These are phyloP conservation scores for Cicer arietinum DNA, from an alignment of 306 rosid species.

Conservation along the genomic window DNA sequence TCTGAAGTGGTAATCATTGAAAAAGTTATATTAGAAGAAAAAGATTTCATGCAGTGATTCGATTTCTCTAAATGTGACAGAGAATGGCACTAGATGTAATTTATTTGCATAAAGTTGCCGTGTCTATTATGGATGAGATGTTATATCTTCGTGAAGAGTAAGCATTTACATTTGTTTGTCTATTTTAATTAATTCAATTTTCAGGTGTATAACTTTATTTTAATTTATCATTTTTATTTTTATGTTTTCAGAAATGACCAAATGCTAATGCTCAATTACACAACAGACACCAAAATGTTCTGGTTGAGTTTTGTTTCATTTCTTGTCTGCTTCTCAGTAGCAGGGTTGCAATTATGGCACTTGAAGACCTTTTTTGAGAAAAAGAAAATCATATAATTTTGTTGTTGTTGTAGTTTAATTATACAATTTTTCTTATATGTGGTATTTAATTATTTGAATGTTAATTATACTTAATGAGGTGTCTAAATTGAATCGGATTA, in stretches of 20 bases:
- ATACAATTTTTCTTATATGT: neutral
- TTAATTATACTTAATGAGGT: no score
- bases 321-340: conserved; percentile 63
- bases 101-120: conserved; percentile 49
- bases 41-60: neutral
- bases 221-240: neutral
- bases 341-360: conserved; percentile 74
- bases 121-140: conserved; percentile 69
- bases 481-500: no score
- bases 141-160: conserved; percentile 64
- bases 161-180: neutral
- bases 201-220: neutral
- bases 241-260: conserved; percentile 54
- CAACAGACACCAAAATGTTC: conserved; percentile 55
- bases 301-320: conserved; percentile 60
- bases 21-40: neutral
- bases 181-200: neutral
- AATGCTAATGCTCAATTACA: conserved; percentile 57
- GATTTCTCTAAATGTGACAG: conserved; percentile 36
- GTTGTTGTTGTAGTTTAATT: neutral
- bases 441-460: no score
- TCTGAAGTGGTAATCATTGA: no score
- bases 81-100: conserved; percentile 60
- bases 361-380: conserved; percentile 73
- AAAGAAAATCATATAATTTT: conserved; percentile 64